Evolutionary conservation across 139 green algal genomes (phyloP), one percentile per base, ranked within the genome.

Genomic region (Coccomyxa sp.): DNA sequence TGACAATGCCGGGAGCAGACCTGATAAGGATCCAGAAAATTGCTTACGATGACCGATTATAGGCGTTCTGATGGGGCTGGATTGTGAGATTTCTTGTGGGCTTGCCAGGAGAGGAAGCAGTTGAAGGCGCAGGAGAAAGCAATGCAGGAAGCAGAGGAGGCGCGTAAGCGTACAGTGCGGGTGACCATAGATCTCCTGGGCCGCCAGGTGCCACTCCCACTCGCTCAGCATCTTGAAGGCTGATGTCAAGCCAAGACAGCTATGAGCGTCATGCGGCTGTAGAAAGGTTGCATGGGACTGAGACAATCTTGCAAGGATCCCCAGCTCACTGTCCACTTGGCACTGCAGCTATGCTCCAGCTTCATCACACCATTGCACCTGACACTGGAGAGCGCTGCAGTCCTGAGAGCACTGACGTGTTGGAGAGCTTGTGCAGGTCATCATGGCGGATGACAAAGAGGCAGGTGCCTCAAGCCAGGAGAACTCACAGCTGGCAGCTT

Each of bases 141-240:
- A 55, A 68, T 85, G 55, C 79, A 84, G 69, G 85, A 88, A 73
- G 89, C 90, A 14, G 94, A 93, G 82, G 90, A 86, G 70, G 89
- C 90, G 12, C 81, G 88, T n/a, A 75, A 79, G 24, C 76, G 79
- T 37, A 81, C 78, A 7, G 85, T 97, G 9, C 88, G 82, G 0
- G 86, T 97, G 35, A 94, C 92, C 0, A 77, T 98, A 14, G 94
- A 98, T 83, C 83, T 98, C 29, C 81, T 98, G 22, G 94, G 94
- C 0, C 82, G 94, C 7, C 84, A 89, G 87, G 90, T 95, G 71
- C 31, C 33, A 35, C 0, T 31, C 0, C 33, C 24, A 31, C n/a
- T 71, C 10, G n/a, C 35, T 22, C 7, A 10, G 6, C 24, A 29
- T 75, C 64, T 72, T 33, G 27, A 14, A 72, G 24, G 64, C 22